Evolutionary conservation across 1,284 basidiomycete genomes (phyloP), one percentile per base, ranked within the genome.

Genomic region (Trichosporon sp.): DNA sequence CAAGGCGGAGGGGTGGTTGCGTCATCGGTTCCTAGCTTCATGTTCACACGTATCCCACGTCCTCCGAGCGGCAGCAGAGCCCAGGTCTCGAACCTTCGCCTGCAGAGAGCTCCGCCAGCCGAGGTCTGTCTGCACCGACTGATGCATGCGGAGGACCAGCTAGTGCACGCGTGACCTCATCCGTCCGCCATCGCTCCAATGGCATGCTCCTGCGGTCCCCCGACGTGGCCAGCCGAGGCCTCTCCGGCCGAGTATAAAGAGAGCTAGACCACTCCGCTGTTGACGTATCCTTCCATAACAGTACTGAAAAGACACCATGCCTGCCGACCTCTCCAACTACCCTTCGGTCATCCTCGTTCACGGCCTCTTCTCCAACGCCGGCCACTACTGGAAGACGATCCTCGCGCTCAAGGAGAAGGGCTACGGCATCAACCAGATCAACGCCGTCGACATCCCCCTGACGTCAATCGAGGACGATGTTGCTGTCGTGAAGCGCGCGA

Each of bases 261-360:
- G 27, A n/a, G 32, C 3, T 18, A 9, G 3, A 25, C 53, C 21
- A 15, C 5, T 4, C 23, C 51, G 9, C 15, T 6, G 13, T 18
- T 4, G 27, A 29, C 53, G 15, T 8, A 11, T 31, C 13, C 29
- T 15, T 18, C 15, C 56, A 32, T 32, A 31, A n/a, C 56, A 31
- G 35, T 27, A 51, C 44, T 21, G 21, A 2, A 60, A 31, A 60
- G 27, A 1, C 56, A 60, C 8, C 1, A 60, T 60, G 56, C 56
- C 56, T 8, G 29, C 31, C 3, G 56, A 60, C 56, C 56, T 60
- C 56, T 60, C 56, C 29, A 15, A 60, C 29, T 60, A 60, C 56
- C 56, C 56, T 2, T 29, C 62, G 2, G 29, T 63, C 62, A 64
- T 67, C 66, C 66, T 67, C 44, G 47, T 67, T 15, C 65, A 66